These are phyloP conservation scores for Trichosporon faecale DNA, from an alignment of 1,284 basidiomycete genomes.

Conservation along the genomic window DNA sequence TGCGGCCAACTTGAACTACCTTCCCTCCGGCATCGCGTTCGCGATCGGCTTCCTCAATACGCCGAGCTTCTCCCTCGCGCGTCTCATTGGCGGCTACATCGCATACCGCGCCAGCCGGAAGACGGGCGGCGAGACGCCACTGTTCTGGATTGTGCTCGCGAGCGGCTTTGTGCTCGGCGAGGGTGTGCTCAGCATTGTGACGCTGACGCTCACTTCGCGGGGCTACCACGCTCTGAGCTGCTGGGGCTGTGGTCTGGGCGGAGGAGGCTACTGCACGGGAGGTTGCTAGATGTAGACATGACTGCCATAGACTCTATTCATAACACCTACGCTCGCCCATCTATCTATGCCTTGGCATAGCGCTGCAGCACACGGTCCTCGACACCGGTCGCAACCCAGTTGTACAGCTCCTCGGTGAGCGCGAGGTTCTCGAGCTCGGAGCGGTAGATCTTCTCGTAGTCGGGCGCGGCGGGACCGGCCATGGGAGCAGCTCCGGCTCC, in stretches of 20 bases:
- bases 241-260: slow-evolving; percentile 69
- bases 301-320: slow-evolving; percentile 4
- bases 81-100: slow-evolving; percentile 80
- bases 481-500: slow-evolving; percentile 56
- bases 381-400: slow-evolving; percentile 74
- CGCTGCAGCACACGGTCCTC: slow-evolving; percentile 72
- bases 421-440: slow-evolving; percentile 91
- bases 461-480: slow-evolving; percentile 63
- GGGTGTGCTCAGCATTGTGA: slow-evolving; percentile 77
- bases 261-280: slow-evolving; percentile 54
- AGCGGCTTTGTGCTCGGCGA: slow-evolving; percentile 95
- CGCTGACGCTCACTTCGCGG: slow-evolving; percentile 68
- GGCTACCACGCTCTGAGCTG: slow-evolving; percentile 76
- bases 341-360: slow-evolving; percentile 59
- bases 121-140: slow-evolving; percentile 58
- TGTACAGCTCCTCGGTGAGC: slow-evolving; percentile 78
- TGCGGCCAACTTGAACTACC: slow-evolving; percentile 59
- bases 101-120: slow-evolving; percentile 65
- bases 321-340: neutral
- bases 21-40: slow-evolving; percentile 86
- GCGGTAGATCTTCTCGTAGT: slow-evolving; percentile 85
- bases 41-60: slow-evolving; percentile 82
- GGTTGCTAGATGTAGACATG: slow-evolving; percentile 30
- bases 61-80: slow-evolving; percentile 88
- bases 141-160: slow-evolving; percentile 76